Evolutionary conservation across 2,329 filamentous ascomycete species (phyloP).

Genomic region (Ambrosiella beaveri): DNA sequence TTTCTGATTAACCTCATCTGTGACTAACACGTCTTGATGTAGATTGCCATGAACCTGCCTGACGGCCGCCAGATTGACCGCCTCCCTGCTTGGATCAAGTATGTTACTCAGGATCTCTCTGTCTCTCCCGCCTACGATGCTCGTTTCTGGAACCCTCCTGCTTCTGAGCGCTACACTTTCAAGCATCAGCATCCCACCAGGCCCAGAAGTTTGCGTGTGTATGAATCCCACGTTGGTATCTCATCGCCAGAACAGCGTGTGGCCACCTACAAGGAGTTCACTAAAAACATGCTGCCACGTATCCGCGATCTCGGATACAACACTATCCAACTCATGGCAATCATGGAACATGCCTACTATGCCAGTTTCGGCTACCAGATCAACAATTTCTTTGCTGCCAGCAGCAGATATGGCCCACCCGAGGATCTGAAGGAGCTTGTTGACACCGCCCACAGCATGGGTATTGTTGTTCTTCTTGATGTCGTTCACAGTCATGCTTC

Average conservation of each 20-base stretch:
- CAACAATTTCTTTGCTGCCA: slow-evolving; percentile 97
- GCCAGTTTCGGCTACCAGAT: slow-evolving; percentile 98
- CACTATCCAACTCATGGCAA: slow-evolving; percentile 92
- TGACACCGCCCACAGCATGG: slow-evolving; percentile 82
- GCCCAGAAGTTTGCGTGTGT: slow-evolving; percentile 74
- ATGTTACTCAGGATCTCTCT: slow-evolving; percentile 80
- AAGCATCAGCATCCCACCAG: slow-evolving; percentile 69
- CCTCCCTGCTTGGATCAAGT: slow-evolving; percentile 90
- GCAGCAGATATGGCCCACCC: slow-evolving; percentile 81
- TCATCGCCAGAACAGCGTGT: slow-evolving; percentile 80
- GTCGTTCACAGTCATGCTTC: slow-evolving; percentile 96
- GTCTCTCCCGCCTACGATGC: slow-evolving; percentile 90
- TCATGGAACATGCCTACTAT: slow-evolving; percentile 99
- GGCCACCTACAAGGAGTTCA: slow-evolving; percentile 95
- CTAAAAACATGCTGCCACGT: slow-evolving; percentile 72
- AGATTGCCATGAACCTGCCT: slow-evolving; percentile 73
- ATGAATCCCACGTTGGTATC: slow-evolving; percentile 97
- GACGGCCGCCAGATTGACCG: slow-evolving; percentile 69
- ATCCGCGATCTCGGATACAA: slow-evolving; percentile 90
- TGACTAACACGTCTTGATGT: not conserved
- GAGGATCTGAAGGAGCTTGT: slow-evolving; percentile 95
- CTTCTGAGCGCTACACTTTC: slow-evolving; percentile 60
- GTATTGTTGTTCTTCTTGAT: slow-evolving; percentile 79
- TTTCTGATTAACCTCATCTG: not conserved
- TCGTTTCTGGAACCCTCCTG: slow-evolving; percentile 88